A percentile compares a stretch with the other conserved stretches of the same genome.
Evolutionary conservation across 2,329 filamentous ascomycete species (phyloP).

Genomic region (Calonectria pauciramosa): DNA sequence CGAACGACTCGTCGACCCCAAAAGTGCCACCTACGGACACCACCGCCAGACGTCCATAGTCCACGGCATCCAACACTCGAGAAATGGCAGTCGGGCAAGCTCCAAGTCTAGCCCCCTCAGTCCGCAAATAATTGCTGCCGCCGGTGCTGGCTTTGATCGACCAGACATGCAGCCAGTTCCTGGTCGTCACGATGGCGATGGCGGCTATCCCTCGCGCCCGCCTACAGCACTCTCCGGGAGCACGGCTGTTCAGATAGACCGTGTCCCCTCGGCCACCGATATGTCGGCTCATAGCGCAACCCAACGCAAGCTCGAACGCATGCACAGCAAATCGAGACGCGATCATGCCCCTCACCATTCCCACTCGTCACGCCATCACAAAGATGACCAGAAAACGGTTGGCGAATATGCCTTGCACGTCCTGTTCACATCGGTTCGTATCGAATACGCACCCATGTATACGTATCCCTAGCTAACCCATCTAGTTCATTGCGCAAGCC

Average conservation of each 20-base stretch:
- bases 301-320: constrained; percentile 70
- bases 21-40: constrained; percentile 78
- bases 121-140: constrained; percentile 85
- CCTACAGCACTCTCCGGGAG: constrained; percentile 63
- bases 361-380: constrained; percentile 79
- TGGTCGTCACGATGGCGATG: constrained; percentile 61
- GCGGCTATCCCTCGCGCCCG: constrained; percentile 55
- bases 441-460: constrained; percentile 4
- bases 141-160: constrained; percentile 69
- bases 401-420: constrained; percentile 98
- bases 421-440: constrained; percentile 87
- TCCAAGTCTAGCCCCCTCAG: constrained; percentile 87
- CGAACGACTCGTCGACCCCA: constrained; percentile 69
- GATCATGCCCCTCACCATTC: constrained; percentile 83
- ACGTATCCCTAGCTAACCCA: constrained; percentile 31
- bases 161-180: constrained; percentile 63
- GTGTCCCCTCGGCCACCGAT: constrained; percentile 63
- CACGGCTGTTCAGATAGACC: constrained; percentile 54
- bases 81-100: constrained; percentile 89
- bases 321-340: constrained; percentile 77
- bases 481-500: constrained; percentile 91
- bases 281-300: constrained; percentile 57
- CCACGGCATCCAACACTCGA: constrained; percentile 92
- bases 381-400: constrained; percentile 89
- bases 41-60: constrained; percentile 98